Percentiles rank a stretch among this genome's conserved stretches.
Evolutionary conservation across 1,139 yeast species (phyloP).

Genomic region (Protomyces gravidus): DNA sequence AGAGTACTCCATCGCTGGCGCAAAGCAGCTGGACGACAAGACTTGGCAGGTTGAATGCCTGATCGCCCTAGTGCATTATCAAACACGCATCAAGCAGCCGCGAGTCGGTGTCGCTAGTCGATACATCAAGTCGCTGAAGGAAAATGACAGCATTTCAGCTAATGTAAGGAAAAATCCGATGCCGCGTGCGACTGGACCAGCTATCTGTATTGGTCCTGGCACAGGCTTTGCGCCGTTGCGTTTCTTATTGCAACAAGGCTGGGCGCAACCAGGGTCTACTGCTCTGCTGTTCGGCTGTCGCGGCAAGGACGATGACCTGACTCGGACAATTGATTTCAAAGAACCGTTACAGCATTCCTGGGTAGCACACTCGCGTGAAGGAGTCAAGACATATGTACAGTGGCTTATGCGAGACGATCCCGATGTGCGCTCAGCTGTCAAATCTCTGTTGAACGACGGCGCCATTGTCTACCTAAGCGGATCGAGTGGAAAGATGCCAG

Average conservation of each 20-base stretch:
- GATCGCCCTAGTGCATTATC: slow-evolving; percentile 80
- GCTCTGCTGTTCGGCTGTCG: slow-evolving; percentile 77
- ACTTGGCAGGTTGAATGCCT: slow-evolving; percentile 52
- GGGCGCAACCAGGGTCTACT: neutral
- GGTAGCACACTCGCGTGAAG: slow-evolving; percentile 37
- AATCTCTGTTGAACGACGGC: slow-evolving; percentile 51
- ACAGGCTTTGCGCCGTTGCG: slow-evolving; percentile 98
- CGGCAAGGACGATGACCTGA: slow-evolving; percentile 58
- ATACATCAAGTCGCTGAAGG: slow-evolving; percentile 54
- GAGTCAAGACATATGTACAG: slow-evolving; percentile 61
- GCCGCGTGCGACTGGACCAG: slow-evolving; percentile 30
- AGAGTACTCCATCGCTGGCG: slow-evolving; percentile 73
- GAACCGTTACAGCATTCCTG: slow-evolving; percentile 39
- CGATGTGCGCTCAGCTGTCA: slow-evolving; percentile 48
- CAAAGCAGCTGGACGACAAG: slow-evolving; percentile 29
- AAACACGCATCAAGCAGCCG: slow-evolving; percentile 68
- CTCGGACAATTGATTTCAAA: slow-evolving; percentile 50
- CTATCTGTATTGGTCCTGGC: slow-evolving; percentile 85
- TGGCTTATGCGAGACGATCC: slow-evolving; percentile 47
- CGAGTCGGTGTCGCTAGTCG: slow-evolving; percentile 81
- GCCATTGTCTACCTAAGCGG: slow-evolving; percentile 81
- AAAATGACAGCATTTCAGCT: neutral
- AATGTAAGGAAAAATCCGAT: slow-evolving; percentile 33
- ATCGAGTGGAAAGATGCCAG: slow-evolving; percentile 91
- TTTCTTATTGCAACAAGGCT: slow-evolving; percentile 63